These are phyloP conservation scores for Calocybe gangraenosa DNA, from an alignment of 768 basidiomycete genomes.

Conservation along the genomic window DNA sequence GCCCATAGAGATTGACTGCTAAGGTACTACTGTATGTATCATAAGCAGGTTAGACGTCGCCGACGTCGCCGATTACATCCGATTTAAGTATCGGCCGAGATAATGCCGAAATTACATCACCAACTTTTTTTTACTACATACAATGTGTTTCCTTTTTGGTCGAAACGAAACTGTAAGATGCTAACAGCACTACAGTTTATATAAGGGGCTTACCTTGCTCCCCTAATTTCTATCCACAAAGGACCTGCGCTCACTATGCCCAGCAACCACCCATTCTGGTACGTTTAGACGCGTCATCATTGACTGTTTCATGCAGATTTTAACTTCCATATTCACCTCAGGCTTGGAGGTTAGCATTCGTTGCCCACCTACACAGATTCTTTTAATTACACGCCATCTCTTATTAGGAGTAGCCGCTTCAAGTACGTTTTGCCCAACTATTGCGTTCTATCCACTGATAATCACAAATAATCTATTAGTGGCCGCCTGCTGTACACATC, in stretches of 20 bases:
- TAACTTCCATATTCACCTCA: constrained; percentile 19
- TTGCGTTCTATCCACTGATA: constrained; percentile 2
- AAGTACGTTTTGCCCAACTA: constrained; percentile 40
- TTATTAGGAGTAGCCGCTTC: constrained; percentile 56
- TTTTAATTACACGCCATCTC: background rate
- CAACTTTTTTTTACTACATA: constrained; percentile 8
- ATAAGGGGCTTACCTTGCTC: constrained; percentile 18
- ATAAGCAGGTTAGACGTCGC: too few species aligned
- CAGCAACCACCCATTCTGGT: constrained; percentile 49
- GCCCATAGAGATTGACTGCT: too few species aligned
- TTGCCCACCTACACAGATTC: background rate
- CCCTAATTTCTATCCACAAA: too few species aligned
- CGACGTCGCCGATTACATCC: background rate
- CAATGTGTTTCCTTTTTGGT: constrained; percentile 9
- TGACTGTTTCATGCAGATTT: background rate
- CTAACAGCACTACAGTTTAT: too few species aligned
- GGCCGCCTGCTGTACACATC: constrained; percentile 80
- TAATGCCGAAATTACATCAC: constrained; percentile 15
- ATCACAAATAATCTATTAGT: constrained; percentile 34
- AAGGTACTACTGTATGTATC: too few species aligned
- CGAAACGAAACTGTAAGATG: too few species aligned
- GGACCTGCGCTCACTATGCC: too few species aligned
- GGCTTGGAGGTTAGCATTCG: constrained; percentile 57
- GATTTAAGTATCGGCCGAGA: constrained; percentile 3
- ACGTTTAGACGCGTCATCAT: too few species aligned